Evolutionary conservation across 2,329 filamentous ascomycete genomes (phyloP).

Genomic region (Phialophora expanda): DNA sequence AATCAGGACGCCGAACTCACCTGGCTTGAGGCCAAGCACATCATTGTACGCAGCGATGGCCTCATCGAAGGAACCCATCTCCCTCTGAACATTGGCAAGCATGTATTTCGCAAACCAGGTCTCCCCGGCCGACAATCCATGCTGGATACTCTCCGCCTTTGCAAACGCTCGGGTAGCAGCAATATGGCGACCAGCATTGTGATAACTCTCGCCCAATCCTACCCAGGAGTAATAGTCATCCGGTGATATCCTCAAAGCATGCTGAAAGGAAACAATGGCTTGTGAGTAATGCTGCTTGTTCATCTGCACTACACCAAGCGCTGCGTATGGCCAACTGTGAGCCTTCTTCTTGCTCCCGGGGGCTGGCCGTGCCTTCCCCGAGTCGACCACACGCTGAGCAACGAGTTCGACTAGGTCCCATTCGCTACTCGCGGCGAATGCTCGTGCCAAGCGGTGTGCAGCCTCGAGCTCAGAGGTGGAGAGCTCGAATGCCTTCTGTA

Average conservation of each 20-base stretch:
- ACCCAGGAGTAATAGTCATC: slow-evolving; percentile 95
- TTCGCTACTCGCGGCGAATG: slow-evolving; percentile 86
- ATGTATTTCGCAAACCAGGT: slow-evolving; percentile 97
- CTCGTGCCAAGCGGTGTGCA: slow-evolving; percentile 81
- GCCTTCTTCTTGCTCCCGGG: slow-evolving; percentile 93
- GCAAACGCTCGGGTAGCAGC: slow-evolving; percentile 91
- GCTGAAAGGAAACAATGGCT: slow-evolving; percentile 89
- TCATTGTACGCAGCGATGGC: slow-evolving; percentile 77
- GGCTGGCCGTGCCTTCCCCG: slow-evolving; percentile 86
- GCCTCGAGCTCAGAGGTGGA: slow-evolving; percentile 85
- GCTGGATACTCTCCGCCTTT: slow-evolving; percentile 78
- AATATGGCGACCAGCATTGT: slow-evolving; percentile 89
- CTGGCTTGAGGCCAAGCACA: slow-evolving; percentile 70
- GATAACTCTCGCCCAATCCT: slow-evolving; percentile 94
- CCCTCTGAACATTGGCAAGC: slow-evolving; percentile 90
- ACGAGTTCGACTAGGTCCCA: slow-evolving; percentile 97
- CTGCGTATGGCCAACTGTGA: slow-evolving; percentile 94
- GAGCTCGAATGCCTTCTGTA: slow-evolving; percentile 93
- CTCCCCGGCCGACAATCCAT: slow-evolving; percentile 65
- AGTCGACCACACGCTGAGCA: slow-evolving; percentile 87
- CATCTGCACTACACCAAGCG: slow-evolving; percentile 89
- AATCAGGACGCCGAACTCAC: slow-evolving; percentile 85
- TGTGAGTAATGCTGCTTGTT: slow-evolving; percentile 90
- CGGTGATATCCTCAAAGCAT: slow-evolving; percentile 80
- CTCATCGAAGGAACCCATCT: slow-evolving; percentile 86